Evolutionary conservation across 495 filamentous ascomycete genomes (phyloP).

Genomic region (Penicillium steckii): DNA sequence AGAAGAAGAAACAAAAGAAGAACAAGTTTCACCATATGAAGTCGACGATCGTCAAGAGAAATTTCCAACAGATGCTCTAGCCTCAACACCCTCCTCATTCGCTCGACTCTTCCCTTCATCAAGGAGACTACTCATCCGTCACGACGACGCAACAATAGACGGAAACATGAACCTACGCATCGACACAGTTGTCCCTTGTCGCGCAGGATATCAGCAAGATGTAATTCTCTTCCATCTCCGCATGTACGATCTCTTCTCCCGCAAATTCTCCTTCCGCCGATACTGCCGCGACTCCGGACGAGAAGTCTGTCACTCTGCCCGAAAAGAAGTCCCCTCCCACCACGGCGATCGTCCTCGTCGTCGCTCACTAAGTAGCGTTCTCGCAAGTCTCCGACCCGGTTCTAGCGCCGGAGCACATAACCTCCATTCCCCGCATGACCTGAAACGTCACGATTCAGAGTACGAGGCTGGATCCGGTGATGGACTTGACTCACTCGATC

Average conservation of each 20-base stretch:
- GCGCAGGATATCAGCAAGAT: conserved; percentile 56
- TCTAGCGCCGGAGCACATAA: conserved; percentile 30
- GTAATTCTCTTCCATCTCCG: conserved; percentile 91
- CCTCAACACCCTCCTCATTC: conserved; percentile 81
- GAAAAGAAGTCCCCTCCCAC: conserved; percentile 61
- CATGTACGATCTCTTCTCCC: conserved; percentile 86
- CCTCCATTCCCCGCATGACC: not conserved
- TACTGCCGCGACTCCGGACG: conserved; percentile 93
- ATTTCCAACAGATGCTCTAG: conserved; percentile 60
- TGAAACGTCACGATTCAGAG: conserved; percentile 57
- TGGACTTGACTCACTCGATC: conserved; percentile 22
- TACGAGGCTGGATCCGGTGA: conserved; percentile 58
- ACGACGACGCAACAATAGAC: conserved; percentile 88
- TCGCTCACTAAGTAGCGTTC: conserved; percentile 71
- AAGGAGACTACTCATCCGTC: conserved; percentile 75
- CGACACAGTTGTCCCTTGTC: conserved; percentile 66
- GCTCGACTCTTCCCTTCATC: conserved; percentile 83
- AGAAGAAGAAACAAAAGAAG: conserved; percentile 53
- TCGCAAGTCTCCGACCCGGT: conserved; percentile 65
- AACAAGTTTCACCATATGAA: conserved; percentile 54
- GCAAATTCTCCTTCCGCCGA: conserved; percentile 86
- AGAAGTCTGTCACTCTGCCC: conserved; percentile 83
- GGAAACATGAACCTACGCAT: conserved; percentile 97
- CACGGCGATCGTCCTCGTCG: conserved; percentile 50
- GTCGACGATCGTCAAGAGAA: conserved; percentile 64